Evolutionary conservation across 1,284 basidiomycete genomes (phyloP), one percentile per base, ranked within the genome.

Genomic region (Ganoderma sinense): DNA sequence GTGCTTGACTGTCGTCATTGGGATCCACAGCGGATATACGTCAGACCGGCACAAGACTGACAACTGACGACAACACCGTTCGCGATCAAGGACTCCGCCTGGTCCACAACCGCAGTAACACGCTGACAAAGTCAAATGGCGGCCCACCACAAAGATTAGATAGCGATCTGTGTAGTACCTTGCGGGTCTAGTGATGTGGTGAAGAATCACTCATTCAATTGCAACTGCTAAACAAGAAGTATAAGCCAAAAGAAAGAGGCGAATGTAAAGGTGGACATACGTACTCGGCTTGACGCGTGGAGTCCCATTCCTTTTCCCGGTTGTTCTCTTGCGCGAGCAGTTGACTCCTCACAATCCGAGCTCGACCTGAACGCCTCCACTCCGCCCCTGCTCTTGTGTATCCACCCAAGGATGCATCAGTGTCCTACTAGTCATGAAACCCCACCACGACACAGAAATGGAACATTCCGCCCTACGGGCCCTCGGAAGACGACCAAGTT

Each of bases 321-420:
- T 96, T 94, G 74, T 96, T 94, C 80, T 97, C 99, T 74, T 97
- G 95, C 0, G 95, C 87, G 53, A 99, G 91, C 0, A 96, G 96
- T 98, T 79, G 95, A 92, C 73, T 97, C 96, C 64, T 96, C 36
- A 36, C 6, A 4, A 36, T 10, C 10, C 94, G 71, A 92, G 90
- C 16, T 95, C 85, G 36, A 36, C 10, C 10, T 10, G 36, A 36
- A 36, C 36, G 6, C 36, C 36, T 36, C 36, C 36, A 10, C 36
- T 36, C 36, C 36, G 6, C 36, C 36, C 2, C 6, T 36, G 36
- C 36, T 36, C 10, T 36, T 10, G 36, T 36, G 36, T 36, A 36
- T 36, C 36, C 36, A 36, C 36, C 36, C 36, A 36, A 36, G 36
- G 1, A n/a, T n/a, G n/a, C n/a, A n/a, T n/a, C n/a, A n/a, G n/a